phyloP scores from a whole-genome alignment of 2,329 filamentous ascomycete species.

The Fusarium luffae region DNA sequence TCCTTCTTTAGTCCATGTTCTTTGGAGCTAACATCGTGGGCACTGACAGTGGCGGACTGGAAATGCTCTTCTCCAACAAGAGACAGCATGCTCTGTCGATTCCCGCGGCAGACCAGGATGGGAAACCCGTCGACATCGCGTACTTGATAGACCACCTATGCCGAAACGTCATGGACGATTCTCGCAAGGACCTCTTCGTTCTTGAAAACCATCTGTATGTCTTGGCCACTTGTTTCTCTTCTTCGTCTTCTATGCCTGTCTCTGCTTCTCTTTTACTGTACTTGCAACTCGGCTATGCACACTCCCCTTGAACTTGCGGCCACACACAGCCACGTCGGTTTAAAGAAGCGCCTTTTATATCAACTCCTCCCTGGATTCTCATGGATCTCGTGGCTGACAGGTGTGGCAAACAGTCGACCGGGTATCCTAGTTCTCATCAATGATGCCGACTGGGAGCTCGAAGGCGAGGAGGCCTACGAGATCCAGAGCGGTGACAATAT shows the following conservation, averaged over 20 bases:
- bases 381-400: slow-evolving; percentile 40
- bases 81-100: slow-evolving; percentile 77
- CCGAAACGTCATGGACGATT: slow-evolving; percentile 84
- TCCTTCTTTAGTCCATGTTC: slow-evolving; percentile 5
- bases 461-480: slow-evolving; percentile 92
- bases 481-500: slow-evolving; percentile 86
- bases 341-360: not conserved
- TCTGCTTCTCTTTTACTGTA: not conserved
- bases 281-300: slow-evolving; percentile 23
- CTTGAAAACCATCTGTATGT: slow-evolving; percentile 88
- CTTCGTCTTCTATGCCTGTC: not conserved
- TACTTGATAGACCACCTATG: slow-evolving; percentile 84
- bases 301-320: slow-evolving; percentile 37
- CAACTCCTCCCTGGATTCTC: slow-evolving; percentile 9
- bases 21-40: slow-evolving; percentile 32
- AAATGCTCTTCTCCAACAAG: slow-evolving; percentile 91
- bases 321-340: slow-evolving; percentile 12
- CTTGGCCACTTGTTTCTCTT: slow-evolving; percentile 19
- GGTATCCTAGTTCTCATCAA: slow-evolving; percentile 97
- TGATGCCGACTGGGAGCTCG: slow-evolving; percentile 97
- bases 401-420: slow-evolving; percentile 73
- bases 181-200: slow-evolving; percentile 87
- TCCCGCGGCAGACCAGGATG: slow-evolving; percentile 70
- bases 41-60: slow-evolving; percentile 80
- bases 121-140: slow-evolving; percentile 73